phyloP scores from a whole-genome alignment of 176 grass and related monocot species.

The Phyllostachys edulis region DNA sequence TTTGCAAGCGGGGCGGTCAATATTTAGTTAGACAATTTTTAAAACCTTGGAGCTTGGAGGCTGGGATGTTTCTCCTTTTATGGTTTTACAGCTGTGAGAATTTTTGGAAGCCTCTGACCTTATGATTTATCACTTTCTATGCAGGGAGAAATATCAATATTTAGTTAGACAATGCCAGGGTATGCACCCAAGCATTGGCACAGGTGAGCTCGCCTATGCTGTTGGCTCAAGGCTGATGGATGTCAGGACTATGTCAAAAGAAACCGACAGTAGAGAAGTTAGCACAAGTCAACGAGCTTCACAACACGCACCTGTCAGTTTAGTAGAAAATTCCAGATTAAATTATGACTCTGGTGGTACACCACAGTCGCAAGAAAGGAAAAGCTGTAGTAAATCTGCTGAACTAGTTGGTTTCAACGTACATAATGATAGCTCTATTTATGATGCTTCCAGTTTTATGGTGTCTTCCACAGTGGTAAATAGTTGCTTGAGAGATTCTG shows the following conservation, averaged over 20 bases:
- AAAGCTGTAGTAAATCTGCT: constrained; percentile 63
- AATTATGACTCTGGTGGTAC: constrained; percentile 50
- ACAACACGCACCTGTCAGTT: constrained; percentile 31
- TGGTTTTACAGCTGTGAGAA: neutral
- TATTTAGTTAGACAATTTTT: neutral
- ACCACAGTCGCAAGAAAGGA: constrained; percentile 36
- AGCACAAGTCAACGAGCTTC: constrained; percentile 49
- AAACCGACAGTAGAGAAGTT: constrained; percentile 44
- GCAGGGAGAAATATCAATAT: constrained; percentile 75
- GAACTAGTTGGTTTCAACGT: constrained; percentile 57
- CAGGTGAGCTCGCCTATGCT: constrained; percentile 85
- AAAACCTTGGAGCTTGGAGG: neutral
- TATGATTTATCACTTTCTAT: constrained; percentile 20
- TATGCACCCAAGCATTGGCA: constrained; percentile 92
- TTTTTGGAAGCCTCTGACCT: constrained; percentile 13
- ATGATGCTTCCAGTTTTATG: constrained; percentile 44
- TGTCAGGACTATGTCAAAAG: constrained; percentile 80
- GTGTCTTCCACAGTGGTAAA: constrained; percentile 39
- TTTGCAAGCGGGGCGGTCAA: neutral
- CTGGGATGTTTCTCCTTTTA: neutral
- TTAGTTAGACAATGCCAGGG: constrained; percentile 79
- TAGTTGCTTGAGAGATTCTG: constrained; percentile 56
- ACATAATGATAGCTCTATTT: constrained; percentile 51
- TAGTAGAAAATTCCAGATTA: constrained; percentile 37
- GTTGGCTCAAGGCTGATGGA: constrained; percentile 97